Percentiles rank a stretch among this genome's conserved stretches.
These are phyloP conservation scores for Hypoxylon rickii DNA, from an alignment of 495 filamentous ascomycete genomes.

Conservation along the genomic window DNA sequence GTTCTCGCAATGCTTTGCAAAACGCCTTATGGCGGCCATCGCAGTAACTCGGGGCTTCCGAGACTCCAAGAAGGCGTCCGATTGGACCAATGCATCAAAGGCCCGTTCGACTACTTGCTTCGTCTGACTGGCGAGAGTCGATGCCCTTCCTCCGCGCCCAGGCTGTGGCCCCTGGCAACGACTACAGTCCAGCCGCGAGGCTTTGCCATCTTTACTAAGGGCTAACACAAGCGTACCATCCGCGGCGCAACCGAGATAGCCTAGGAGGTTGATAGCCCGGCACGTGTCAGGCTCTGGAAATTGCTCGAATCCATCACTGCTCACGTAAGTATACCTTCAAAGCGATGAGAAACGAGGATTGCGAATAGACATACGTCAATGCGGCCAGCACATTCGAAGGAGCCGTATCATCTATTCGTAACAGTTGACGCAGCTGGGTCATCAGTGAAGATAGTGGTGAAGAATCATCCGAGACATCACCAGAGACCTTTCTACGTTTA, in stretches of 20 bases:
- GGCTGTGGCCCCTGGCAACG: slow-evolving; percentile 11
- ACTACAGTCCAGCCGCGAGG: slow-evolving; percentile 15
- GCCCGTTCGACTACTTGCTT: slow-evolving; percentile 49
- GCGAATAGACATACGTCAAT: slow-evolving; percentile 38
- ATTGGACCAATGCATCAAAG: slow-evolving; percentile 60
- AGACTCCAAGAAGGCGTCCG: slow-evolving; percentile 62
- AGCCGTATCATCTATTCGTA: slow-evolving; percentile 19
- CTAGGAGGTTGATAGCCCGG: slow-evolving; percentile 41
- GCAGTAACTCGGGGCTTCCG: slow-evolving; percentile 68
- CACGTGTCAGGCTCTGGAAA: slow-evolving; percentile 38
- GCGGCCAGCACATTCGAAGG: slow-evolving; percentile 21
- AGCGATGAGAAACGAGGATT: neutral
- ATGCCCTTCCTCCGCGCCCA: neutral
- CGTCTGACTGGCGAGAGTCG: slow-evolving; percentile 2
- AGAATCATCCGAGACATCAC: slow-evolving; percentile 20
- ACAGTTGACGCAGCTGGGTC: slow-evolving; percentile 29
- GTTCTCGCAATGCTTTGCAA: slow-evolving; percentile 65
- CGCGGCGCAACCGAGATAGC: slow-evolving; percentile 42
- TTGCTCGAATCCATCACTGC: slow-evolving; percentile 35
- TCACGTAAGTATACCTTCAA: slow-evolving; percentile 19
- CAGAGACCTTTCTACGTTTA: slow-evolving; percentile 42
- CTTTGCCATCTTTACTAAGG: slow-evolving; percentile 1
- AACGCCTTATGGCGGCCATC: slow-evolving; percentile 71
- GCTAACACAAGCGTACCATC: slow-evolving; percentile 39
- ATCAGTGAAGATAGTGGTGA: slow-evolving; percentile 18